Conservation (phyloP, 83 land plant genomes). For the Thuja plicata region DNA sequence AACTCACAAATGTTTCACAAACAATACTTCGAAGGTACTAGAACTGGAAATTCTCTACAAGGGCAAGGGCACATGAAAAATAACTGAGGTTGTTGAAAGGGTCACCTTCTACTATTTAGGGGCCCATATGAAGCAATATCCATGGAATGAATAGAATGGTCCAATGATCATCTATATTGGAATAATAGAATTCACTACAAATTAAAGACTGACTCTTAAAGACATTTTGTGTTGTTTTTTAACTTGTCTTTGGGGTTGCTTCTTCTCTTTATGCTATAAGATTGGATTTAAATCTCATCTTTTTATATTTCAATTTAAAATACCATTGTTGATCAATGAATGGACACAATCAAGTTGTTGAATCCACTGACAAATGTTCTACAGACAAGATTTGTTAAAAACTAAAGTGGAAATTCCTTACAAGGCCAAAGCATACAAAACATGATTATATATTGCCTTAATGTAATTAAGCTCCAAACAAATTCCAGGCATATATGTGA, state of each 20-base stretch:
- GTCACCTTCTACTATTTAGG: neutral
- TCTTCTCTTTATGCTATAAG: neutral
- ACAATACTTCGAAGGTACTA: neutral
- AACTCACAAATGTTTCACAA: neutral
- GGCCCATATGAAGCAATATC: neutral
- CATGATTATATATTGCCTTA: neutral
- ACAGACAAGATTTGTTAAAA: neutral
- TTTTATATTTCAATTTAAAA: neutral
- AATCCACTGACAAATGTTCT: neutral
- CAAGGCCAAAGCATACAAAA: neutral
- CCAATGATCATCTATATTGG: neutral
- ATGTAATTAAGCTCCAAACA: neutral
- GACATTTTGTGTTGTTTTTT: neutral
- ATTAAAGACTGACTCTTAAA: neutral
- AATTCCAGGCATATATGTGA: neutral
- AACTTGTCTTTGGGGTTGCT: neutral
- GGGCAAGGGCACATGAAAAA: neutral
- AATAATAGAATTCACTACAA: neutral
- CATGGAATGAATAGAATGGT: neutral
- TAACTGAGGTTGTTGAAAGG: neutral
- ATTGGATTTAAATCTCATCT: neutral
- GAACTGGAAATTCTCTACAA: neutral
- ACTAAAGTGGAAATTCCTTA: neutral
- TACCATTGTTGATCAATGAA: neutral
- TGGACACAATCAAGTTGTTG: neutral